A percentile compares a stretch with the other conserved stretches of the same genome.
Conservation (phyloP, 176 grass and related monocot species). For the Musa troglodytarum region DNA sequence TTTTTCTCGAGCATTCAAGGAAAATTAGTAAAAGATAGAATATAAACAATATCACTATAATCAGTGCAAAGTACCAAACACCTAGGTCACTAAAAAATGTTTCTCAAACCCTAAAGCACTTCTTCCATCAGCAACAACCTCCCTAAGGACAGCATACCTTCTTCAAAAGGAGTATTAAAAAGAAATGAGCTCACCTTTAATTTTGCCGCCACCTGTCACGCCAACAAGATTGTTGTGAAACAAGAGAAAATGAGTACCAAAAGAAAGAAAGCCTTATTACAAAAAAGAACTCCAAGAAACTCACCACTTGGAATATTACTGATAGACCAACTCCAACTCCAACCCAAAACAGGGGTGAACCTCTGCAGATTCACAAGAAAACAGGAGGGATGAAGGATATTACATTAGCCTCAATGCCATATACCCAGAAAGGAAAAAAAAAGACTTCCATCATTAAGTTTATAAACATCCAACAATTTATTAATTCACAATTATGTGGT, state of each 20-base stretch:
- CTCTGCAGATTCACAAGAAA: constrained; percentile 31
- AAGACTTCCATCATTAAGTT: not conserved
- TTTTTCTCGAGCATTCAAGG: no score
- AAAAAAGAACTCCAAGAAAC: constrained; percentile 10
- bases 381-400: not conserved
- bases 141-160: not conserved
- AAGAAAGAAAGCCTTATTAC: not conserved
- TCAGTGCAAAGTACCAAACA: no score
- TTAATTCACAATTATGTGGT: not conserved
- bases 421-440: not conserved
- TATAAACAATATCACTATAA: no score
- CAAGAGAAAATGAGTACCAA: not conserved
- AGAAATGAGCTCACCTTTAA: constrained; percentile 70
- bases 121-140: not conserved
- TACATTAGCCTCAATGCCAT: not conserved
- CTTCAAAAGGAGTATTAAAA: constrained; percentile 15
- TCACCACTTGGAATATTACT: constrained; percentile 61
- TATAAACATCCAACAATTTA: not conserved
- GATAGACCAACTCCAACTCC: constrained; percentile 85
- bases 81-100: no score
- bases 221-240: constrained; percentile 10
- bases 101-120: no score
- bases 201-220: constrained; percentile 56
- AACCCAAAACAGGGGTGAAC: constrained; percentile 95
- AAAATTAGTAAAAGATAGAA: no score